A percentile compares a stretch with the other conserved stretches of the same genome.
Evolutionary conservation across 2,329 filamentous ascomycete genomes (phyloP).

Genomic region (Sclerotiophoma versabilis): DNA sequence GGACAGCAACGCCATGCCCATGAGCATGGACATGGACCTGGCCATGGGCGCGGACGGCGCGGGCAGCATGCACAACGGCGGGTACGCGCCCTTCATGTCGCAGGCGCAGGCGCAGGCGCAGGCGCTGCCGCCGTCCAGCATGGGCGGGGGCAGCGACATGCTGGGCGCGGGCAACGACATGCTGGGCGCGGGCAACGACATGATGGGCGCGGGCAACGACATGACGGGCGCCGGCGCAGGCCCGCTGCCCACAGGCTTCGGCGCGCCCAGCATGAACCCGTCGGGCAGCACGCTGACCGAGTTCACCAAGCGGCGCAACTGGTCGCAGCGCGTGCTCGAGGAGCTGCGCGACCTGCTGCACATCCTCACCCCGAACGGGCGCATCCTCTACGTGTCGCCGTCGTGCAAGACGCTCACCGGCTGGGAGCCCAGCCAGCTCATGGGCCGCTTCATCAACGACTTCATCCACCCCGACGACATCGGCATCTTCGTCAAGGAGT

Average conservation of each 20-base stretch:
- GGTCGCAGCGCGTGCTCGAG: slow-evolving; percentile 88
- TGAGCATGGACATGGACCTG: slow-evolving; percentile 54
- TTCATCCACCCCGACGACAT: slow-evolving; percentile 87
- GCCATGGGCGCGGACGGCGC: slow-evolving; percentile 25
- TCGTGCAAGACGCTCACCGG: slow-evolving; percentile 78
- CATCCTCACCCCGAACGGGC: slow-evolving; percentile 83
- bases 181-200: slow-evolving; percentile 13
- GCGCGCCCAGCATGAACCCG: slow-evolving; percentile 52
- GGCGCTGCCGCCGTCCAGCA: slow-evolving; percentile 35
- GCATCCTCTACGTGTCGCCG: slow-evolving; percentile 85
- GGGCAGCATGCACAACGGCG: slow-evolving; percentile 33
- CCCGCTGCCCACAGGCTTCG: slow-evolving; percentile 63
- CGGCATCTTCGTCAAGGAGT: slow-evolving; percentile 81
- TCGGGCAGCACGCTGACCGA: slow-evolving; percentile 66
- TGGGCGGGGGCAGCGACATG: slow-evolving; percentile 23
- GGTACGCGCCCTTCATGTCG: slow-evolving; percentile 5
- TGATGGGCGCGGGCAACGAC: slow-evolving; percentile 55
- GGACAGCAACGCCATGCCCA: slow-evolving; percentile 52
- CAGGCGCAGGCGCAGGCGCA: slow-evolving; percentile 9
- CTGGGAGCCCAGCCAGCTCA: slow-evolving; percentile 72
- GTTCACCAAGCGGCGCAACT: slow-evolving; percentile 73
- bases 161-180: slow-evolving; percentile 11
- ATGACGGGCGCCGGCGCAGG: slow-evolving; percentile 61
- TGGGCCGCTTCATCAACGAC: slow-evolving; percentile 78
- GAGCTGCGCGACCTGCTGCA: slow-evolving; percentile 89